phyloP scores from a whole-genome alignment of 805 yeast genomes.

The Saccharomycopsis javanensis region DNA sequence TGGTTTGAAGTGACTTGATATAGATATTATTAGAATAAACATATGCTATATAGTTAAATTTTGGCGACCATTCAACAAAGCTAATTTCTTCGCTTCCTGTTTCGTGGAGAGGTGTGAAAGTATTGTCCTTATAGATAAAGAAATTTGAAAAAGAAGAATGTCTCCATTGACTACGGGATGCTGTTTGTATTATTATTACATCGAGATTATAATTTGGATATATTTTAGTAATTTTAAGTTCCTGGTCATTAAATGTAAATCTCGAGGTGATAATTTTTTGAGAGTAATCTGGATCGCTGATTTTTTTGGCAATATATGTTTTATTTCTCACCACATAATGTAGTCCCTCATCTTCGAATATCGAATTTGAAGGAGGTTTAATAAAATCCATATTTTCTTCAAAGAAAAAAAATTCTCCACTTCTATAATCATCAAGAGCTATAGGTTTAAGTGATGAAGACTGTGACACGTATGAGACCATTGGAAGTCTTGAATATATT shows the following conservation, averaged over 20 bases:
- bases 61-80: slow-evolving; percentile 57
- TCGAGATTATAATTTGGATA: slow-evolving; percentile 37
- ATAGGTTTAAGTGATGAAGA: slow-evolving; percentile 17
- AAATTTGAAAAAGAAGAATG: slow-evolving; percentile 55
- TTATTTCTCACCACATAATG: slow-evolving; percentile 23
- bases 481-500: slow-evolving; percentile 20
- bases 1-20: slow-evolving; percentile 31
- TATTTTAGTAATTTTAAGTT: slow-evolving; percentile 31
- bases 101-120: slow-evolving; percentile 27
- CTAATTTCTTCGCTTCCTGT: slow-evolving; percentile 24
- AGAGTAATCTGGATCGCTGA: slow-evolving; percentile 23
- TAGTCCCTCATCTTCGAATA: slow-evolving; percentile 36
- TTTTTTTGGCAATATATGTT: slow-evolving; percentile 26
- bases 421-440: slow-evolving; percentile 24
- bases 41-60: slow-evolving; percentile 44
- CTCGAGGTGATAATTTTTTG: slow-evolving; percentile 23
- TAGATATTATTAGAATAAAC: slow-evolving; percentile 48
- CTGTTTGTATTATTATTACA: slow-evolving; percentile 47
- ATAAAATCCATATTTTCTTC: slow-evolving; percentile 21
- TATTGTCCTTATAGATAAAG: slow-evolving; percentile 47
- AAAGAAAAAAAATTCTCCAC: slow-evolving; percentile 26
- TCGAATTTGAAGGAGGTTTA: slow-evolving; percentile 21
- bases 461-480: background rate
- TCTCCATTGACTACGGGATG: slow-evolving; percentile 46
- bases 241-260: slow-evolving; percentile 35